Evolutionary conservation across 2,329 filamentous ascomycete species (phyloP).

Genomic region (Fusarium circinatum): DNA sequence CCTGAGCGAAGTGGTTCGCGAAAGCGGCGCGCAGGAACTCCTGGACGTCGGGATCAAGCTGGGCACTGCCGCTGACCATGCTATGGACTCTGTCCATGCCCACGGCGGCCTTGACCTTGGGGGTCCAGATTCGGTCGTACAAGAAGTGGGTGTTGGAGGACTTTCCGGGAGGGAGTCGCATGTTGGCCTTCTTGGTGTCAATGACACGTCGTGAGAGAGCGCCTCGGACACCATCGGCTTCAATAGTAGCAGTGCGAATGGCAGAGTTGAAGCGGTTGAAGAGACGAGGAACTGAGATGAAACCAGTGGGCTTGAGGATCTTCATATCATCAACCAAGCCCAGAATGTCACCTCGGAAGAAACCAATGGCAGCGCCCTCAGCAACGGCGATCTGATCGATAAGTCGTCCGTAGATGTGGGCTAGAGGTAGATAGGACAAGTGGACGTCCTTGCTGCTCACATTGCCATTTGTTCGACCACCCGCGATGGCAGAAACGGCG

Average conservation of each 20-base stretch:
- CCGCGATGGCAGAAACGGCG: conserved; percentile 77
- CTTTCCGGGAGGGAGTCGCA: conserved; percentile 76
- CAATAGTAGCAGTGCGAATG: conserved; percentile 81
- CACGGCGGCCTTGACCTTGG: conserved; percentile 84
- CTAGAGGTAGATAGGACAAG: conserved; percentile 90
- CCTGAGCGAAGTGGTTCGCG: conserved; percentile 81
- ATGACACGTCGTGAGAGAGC: conserved; percentile 83
- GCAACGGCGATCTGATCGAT: conserved; percentile 80
- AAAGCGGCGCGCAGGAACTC: conserved; percentile 88
- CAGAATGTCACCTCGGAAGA: conserved; percentile 91
- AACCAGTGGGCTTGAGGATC: conserved; percentile 80
- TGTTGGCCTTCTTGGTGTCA: conserved; percentile 79
- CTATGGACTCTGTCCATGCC: conserved; percentile 78
- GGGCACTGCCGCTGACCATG: conserved; percentile 90
- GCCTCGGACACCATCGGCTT: conserved; percentile 83
- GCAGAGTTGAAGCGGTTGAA: conserved; percentile 91
- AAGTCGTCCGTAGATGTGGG: conserved; percentile 92
- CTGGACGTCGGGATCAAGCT: conserved; percentile 88
- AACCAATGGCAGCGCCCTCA: conserved; percentile 81
- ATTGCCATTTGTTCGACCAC: conserved; percentile 65
- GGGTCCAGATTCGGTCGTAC: conserved; percentile 89
- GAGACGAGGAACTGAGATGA: conserved; percentile 89
- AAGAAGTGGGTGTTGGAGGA: conserved; percentile 83
- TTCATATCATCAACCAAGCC: conserved; percentile 93
- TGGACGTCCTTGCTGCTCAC: conserved; percentile 67